A percentile compares a stretch with the other conserved stretches of the same genome.
These are phyloP conservation scores for Nicotiana obtusifolia DNA, from an alignment of 257 asterid genomes.

Conservation along the genomic window DNA sequence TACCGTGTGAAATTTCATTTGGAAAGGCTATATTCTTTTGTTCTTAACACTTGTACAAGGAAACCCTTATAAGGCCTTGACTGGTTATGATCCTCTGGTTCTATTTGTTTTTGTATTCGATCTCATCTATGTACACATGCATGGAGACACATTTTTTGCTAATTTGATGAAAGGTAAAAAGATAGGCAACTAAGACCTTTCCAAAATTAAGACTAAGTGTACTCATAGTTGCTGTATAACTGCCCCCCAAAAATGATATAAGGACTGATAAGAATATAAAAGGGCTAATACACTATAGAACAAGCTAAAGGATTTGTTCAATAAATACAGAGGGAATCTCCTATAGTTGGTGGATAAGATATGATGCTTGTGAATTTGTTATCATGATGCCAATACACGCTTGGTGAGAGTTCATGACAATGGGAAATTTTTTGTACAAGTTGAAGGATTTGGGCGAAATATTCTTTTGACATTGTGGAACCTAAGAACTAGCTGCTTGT, in stretches of 20 bases:
- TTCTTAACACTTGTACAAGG: slow-evolving; percentile 1
- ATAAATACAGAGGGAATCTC: neutral
- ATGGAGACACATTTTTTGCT: neutral
- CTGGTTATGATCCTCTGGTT: neutral
- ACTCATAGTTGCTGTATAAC: neutral
- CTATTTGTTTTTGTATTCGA: neutral
- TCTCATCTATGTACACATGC: neutral
- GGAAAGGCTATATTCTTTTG: neutral
- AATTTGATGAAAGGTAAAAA: neutral
- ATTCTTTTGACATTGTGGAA: neutral
- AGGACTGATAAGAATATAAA: neutral
- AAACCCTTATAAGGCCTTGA: neutral
- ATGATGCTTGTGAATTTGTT: neutral
- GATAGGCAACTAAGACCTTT: neutral
- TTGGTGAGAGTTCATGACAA: slow-evolving; percentile 1
- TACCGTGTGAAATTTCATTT: neutral
- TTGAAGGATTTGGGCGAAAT: neutral
- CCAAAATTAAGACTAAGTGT: neutral
- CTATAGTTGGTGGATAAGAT: slow-evolving; percentile 1
- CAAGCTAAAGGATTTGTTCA: neutral
- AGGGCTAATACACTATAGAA: neutral
- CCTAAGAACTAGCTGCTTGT: neutral
- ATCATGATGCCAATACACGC: neutral
- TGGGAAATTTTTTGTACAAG: neutral
- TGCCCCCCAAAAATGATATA: neutral